Percentiles rank a stretch among this genome's conserved stretches.
These are phyloP conservation scores for Wickerhamiella qilinensis DNA, from an alignment of 805 yeast species.

Conservation along the genomic window DNA sequence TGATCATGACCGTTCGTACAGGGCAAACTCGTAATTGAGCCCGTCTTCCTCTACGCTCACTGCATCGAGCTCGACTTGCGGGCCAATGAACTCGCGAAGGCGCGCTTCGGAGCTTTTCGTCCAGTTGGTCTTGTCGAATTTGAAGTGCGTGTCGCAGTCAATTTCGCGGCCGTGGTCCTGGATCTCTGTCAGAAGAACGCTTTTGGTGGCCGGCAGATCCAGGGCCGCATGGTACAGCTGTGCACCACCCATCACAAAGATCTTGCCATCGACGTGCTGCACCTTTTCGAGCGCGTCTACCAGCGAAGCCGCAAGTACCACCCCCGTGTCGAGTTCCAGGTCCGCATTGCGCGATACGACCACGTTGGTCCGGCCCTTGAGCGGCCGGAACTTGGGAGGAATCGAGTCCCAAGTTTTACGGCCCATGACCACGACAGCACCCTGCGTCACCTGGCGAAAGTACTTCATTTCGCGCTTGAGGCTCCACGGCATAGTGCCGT, in stretches of 20 bases:
- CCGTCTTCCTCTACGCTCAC: conserved; percentile 28
- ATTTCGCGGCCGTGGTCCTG: conserved; percentile 20
- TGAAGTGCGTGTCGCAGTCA: conserved; percentile 59
- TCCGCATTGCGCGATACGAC: conserved; percentile 40
- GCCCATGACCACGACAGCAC: conserved; percentile 71
- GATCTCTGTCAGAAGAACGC: conserved; percentile 61
- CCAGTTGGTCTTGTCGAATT: conserved; percentile 17
- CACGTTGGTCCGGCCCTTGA: conserved; percentile 58
- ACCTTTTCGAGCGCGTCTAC: conserved; percentile 25
- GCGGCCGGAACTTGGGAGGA: conserved; percentile 69
- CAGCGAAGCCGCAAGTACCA: conserved; percentile 28
- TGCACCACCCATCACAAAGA: conserved; percentile 87
- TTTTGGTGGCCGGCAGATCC: conserved; percentile 29
- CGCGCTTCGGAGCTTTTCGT: conserved; percentile 20
- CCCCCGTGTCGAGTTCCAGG: conserved; percentile 14
- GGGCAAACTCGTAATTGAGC: conserved; percentile 39
- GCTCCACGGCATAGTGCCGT: conserved; percentile 80
- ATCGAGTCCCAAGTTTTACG: conserved; percentile 92
- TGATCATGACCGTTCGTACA: no score
- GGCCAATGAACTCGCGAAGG: conserved; percentile 27
- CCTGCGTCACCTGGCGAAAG: conserved; percentile 55
- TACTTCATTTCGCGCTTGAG: conserved; percentile 71
- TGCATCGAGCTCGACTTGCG: conserved; percentile 14
- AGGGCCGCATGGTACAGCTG: conserved; percentile 56
- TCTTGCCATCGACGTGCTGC: conserved; percentile 26